phyloP scores from a whole-genome alignment of 495 filamentous ascomycete genomes.

The Neurospora sp. region DNA sequence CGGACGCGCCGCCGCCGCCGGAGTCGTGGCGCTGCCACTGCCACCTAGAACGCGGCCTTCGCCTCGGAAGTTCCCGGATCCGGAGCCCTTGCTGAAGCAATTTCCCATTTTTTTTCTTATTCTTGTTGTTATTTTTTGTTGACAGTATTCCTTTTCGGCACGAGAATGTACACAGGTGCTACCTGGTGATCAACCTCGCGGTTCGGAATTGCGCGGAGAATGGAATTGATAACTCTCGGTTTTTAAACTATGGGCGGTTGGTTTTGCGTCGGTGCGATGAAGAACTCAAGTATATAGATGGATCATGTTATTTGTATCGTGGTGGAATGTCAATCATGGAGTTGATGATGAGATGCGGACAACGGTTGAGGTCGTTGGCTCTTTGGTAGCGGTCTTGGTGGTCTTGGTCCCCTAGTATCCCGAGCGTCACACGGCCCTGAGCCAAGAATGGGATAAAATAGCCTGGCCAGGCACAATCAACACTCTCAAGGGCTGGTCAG shows the following conservation, averaged over 20 bases:
- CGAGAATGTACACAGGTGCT: background rate
- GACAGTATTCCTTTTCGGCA: background rate
- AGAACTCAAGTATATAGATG: background rate
- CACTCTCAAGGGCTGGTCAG: background rate
- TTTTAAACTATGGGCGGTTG: background rate
- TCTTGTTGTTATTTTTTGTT: background rate
- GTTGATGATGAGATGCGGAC: background rate
- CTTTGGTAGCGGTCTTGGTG: background rate
- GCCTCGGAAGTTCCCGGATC: slow-evolving; percentile 26
- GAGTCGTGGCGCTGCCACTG: background rate
- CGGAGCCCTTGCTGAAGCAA: slow-evolving; percentile 56
- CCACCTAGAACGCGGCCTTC: slow-evolving; percentile 49
- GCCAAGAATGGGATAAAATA: background rate
- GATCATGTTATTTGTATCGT: background rate
- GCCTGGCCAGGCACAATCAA: background rate
- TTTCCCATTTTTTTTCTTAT: slow-evolving; percentile 53
- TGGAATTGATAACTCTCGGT: background rate
- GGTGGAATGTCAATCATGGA: background rate
- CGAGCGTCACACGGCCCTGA: background rate
- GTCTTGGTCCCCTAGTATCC: background rate
- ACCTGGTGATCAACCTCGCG: background rate
- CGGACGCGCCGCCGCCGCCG: slow-evolving; percentile 6
- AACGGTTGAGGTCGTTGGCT: background rate
- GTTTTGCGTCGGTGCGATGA: background rate
- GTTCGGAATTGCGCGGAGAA: background rate